These are phyloP conservation scores for Diplosphaera chodatii DNA, from an alignment of 139 green algal genomes.

Conservation along the genomic window DNA sequence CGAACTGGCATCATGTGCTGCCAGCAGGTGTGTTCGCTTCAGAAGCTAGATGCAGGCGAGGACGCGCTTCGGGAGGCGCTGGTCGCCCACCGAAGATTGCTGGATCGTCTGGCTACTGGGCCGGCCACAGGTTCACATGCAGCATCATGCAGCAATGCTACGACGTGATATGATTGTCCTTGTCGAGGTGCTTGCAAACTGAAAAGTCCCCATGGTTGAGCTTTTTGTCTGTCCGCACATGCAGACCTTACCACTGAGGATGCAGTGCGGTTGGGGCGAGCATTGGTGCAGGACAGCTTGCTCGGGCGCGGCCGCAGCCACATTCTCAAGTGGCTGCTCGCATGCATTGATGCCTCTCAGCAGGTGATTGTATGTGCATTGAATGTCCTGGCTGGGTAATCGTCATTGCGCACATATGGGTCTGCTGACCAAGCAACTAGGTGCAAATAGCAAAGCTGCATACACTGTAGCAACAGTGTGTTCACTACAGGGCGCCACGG, in stretches of 20 bases:
- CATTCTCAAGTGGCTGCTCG: slow-evolving; percentile 52
- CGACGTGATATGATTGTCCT: too few species aligned
- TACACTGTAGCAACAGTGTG: too few species aligned
- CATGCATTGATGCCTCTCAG: slow-evolving; percentile 19
- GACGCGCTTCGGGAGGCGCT: slow-evolving; percentile 8
- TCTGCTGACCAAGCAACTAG: too few species aligned
- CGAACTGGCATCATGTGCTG: neutral
- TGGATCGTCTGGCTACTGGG: slow-evolving; percentile 6
- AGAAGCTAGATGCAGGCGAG: neutral
- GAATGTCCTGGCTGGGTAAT: too few species aligned
- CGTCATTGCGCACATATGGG: too few species aligned
- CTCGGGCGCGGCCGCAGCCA: slow-evolving; percentile 22
- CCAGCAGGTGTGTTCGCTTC: neutral
- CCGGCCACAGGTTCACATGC: neutral
- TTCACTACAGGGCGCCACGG: slow-evolving; percentile 12
- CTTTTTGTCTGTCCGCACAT: too few species aligned
- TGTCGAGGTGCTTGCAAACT: too few species aligned
- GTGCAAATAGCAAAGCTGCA: too few species aligned
- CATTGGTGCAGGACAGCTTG: slow-evolving; percentile 22
- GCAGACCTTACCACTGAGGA: slow-evolving; percentile 16
- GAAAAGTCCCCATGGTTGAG: too few species aligned
- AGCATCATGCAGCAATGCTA: too few species aligned
- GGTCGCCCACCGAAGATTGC: slow-evolving; percentile 1
- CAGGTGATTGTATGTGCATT: too few species aligned
- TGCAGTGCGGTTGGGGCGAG: slow-evolving; percentile 19